These are phyloP conservation scores for Yamadazyma atlantica DNA, from an alignment of 1,139 yeast species.

Conservation along the genomic window DNA sequence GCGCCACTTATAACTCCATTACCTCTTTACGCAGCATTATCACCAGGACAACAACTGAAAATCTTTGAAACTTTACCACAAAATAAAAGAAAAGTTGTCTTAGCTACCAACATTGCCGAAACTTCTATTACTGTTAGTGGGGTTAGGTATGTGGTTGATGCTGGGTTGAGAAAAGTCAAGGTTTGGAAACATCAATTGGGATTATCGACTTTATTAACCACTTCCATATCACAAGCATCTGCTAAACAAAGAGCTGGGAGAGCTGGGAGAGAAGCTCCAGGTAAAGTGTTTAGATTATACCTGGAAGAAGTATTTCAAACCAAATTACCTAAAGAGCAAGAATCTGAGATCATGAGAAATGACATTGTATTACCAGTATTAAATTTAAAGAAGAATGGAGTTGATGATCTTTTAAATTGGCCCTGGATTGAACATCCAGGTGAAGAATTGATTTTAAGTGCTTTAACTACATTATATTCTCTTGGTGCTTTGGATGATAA, in stretches of 20 bases:
- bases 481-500: conserved; percentile 74
- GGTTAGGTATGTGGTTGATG: conserved; percentile 88
- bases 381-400: conserved; percentile 79
- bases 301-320: conserved; percentile 63
- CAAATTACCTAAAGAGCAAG: conserved; percentile 73
- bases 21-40: conserved; percentile 91
- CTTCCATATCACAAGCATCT: conserved; percentile 91
- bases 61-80: conserved; percentile 65
- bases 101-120: conserved; percentile 96
- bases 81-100: conserved; percentile 73
- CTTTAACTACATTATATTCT: conserved; percentile 74
- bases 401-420: conserved; percentile 82
- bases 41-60: conserved; percentile 77
- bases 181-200: conserved; percentile 95
- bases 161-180: conserved; percentile 88
- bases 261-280: conserved; percentile 94
- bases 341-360: conserved; percentile 86
- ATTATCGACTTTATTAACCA: conserved; percentile 82
- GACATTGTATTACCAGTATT: conserved; percentile 83
- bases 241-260: conserved; percentile 97
- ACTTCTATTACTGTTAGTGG: conserved; percentile 96
- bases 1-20: conserved; percentile 76
- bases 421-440: conserved; percentile 94
- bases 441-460: conserved; percentile 69
- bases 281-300: conserved; percentile 84